Percentiles rank a stretch among this genome's conserved stretches.
Evolutionary conservation across 352 stramenopile genomes (phyloP).

Genomic region (Phytophthora colocasiae): DNA sequence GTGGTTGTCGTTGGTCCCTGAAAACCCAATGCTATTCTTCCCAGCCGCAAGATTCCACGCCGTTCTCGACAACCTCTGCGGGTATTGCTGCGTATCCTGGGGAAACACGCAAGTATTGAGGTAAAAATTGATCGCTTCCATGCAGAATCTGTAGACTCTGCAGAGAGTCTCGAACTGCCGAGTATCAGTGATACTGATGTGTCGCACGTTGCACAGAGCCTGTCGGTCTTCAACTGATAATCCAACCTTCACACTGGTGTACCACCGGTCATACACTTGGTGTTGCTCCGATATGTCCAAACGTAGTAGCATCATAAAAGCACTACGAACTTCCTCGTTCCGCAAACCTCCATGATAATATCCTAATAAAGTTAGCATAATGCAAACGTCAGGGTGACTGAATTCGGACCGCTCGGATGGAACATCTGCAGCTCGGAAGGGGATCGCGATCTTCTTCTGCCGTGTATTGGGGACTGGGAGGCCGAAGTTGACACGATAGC

Average conservation of each 20-base stretch:
- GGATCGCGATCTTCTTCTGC: slow-evolving; percentile 82
- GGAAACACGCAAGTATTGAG: slow-evolving; percentile 87
- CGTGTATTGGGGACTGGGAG: slow-evolving; percentile 48
- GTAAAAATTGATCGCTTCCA: slow-evolving; percentile 87
- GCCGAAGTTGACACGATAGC: slow-evolving; percentile 85
- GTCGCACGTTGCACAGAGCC: slow-evolving; percentile 59
- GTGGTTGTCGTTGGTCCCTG: slow-evolving; percentile 92
- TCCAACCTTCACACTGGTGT: slow-evolving; percentile 37
- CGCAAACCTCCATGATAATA: slow-evolving; percentile 88
- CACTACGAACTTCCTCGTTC: slow-evolving; percentile 50
- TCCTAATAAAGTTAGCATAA: slow-evolving; percentile 81
- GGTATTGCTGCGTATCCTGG: slow-evolving; percentile 82
- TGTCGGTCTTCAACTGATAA: slow-evolving; percentile 19
- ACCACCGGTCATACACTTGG: slow-evolving; percentile 79
- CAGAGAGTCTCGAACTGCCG: slow-evolving; percentile 66
- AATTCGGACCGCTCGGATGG: slow-evolving; percentile 88
- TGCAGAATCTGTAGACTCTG: slow-evolving; percentile 64
- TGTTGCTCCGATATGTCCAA: slow-evolving; percentile 72
- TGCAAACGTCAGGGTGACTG: slow-evolving; percentile 87
- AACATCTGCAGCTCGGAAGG: slow-evolving; percentile 85
- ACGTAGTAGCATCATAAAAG: slow-evolving; percentile 63
- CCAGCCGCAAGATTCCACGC: slow-evolving; percentile 87
- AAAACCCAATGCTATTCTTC: slow-evolving; percentile 78
- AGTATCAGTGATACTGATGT: slow-evolving; percentile 82
- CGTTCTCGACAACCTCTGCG: slow-evolving; percentile 69